phyloP scores from a whole-genome alignment of 805 yeast genomes.

The Teunomyces panamensis region DNA sequence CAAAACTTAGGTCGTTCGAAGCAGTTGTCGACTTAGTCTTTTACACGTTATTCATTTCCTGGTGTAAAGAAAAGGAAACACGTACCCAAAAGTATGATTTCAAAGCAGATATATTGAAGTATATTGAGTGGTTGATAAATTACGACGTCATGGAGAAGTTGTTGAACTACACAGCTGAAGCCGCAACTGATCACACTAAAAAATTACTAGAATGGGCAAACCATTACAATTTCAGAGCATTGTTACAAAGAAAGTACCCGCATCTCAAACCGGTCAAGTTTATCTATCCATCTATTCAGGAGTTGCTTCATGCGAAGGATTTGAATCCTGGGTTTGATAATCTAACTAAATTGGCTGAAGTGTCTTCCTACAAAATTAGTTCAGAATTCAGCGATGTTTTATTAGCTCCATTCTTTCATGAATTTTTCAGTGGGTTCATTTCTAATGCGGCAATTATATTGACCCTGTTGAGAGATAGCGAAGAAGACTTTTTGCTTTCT shows the following conservation, averaged over 20 bases:
- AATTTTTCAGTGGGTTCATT: slow-evolving; percentile 54
- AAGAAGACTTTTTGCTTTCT: slow-evolving; percentile 68
- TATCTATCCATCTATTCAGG: slow-evolving; percentile 44
- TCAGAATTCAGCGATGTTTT: slow-evolving; percentile 24
- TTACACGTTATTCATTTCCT: slow-evolving; percentile 55
- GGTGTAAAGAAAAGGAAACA: slow-evolving; percentile 56
- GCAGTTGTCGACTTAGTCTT: slow-evolving; percentile 48
- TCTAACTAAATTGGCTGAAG: slow-evolving; percentile 31
- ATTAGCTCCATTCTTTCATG: slow-evolving; percentile 43
- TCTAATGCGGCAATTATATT: slow-evolving; percentile 63
- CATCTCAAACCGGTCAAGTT: slow-evolving; percentile 51
- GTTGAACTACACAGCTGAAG: slow-evolving; percentile 58
- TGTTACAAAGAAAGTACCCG: slow-evolving; percentile 67
- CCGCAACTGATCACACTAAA: slow-evolving; percentile 35
- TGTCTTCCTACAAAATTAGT: slow-evolving; percentile 16
- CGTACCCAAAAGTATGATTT: slow-evolving; percentile 51
- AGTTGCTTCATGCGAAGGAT: slow-evolving; percentile 25
- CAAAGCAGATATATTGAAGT: slow-evolving; percentile 52
- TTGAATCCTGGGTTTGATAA: slow-evolving; percentile 23
- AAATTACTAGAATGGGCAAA: slow-evolving; percentile 41
- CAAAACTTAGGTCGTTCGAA: slow-evolving; percentile 34
- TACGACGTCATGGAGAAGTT: slow-evolving; percentile 72
- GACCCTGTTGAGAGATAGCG: slow-evolving; percentile 66
- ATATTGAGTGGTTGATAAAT: slow-evolving; percentile 56
- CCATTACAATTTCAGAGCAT: slow-evolving; percentile 62